These are phyloP conservation scores for Fusarium aywerte DNA, from an alignment of 2,329 filamentous ascomycete species.

Conservation along the genomic window DNA sequence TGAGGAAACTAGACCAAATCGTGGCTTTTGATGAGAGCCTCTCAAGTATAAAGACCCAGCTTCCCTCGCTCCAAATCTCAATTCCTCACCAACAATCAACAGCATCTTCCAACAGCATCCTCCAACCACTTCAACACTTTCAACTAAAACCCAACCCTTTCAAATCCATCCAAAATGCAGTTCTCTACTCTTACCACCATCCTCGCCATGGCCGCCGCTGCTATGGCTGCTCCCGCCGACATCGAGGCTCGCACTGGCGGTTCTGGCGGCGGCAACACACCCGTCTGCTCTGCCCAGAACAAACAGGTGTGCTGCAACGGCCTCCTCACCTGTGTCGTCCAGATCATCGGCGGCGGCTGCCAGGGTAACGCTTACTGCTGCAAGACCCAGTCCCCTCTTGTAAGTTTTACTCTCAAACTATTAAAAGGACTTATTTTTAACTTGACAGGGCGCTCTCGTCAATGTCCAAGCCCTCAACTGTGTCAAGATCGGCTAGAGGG, in stretches of 20 bases:
- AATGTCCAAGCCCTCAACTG: conserved; percentile 27
- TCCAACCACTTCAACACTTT: neutral
- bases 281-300: conserved; percentile 17
- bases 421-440: neutral
- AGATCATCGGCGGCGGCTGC: conserved; percentile 20
- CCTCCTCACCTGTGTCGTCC: conserved; percentile 1
- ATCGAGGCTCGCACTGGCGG: conserved; percentile 14
- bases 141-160: neutral
- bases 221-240: conserved; percentile 21
- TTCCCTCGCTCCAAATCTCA: neutral
- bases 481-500: neutral
- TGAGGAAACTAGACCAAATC: neutral
- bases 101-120: conserved; percentile 5
- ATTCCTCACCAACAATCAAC: conserved; percentile 21
- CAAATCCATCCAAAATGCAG: conserved; percentile 29
- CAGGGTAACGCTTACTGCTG: conserved; percentile 13
- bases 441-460: conserved; percentile 1
- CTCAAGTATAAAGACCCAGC: conserved; percentile 21
- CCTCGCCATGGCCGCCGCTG: conserved; percentile 25
- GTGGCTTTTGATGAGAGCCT: neutral
- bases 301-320: conserved; percentile 28
- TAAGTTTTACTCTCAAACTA: neutral
- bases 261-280: neutral
- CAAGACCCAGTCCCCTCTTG: neutral
- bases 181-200: conserved; percentile 26